A percentile compares a stretch with the other conserved stretches of the same genome.
Conservation (phyloP, 2,329 filamentous ascomycete genomes). For the Lecanicillium sp. region DNA sequence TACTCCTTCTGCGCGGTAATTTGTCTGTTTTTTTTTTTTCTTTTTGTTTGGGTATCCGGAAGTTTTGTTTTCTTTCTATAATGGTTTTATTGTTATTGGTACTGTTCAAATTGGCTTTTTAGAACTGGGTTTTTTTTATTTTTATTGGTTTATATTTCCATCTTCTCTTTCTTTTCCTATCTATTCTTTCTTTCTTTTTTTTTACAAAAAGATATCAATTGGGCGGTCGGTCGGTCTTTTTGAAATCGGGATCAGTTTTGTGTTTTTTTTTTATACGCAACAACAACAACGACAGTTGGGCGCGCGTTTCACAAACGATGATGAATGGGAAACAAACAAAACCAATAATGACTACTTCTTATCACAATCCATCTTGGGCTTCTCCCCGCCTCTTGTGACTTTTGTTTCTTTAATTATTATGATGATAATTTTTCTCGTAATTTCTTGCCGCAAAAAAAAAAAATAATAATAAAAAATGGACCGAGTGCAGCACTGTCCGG, state of each 20-base stretch:
- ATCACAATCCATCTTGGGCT: no score
- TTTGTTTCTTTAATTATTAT: not conserved
- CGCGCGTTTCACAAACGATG: not conserved
- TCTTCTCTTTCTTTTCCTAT: not conserved
- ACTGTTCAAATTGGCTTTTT: not conserved
- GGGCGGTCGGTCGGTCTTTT: not conserved
- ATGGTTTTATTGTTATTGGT: not conserved
- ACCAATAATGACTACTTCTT: no score
- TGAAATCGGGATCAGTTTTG: no score
- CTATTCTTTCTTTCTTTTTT: not conserved
- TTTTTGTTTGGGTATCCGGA: not conserved
- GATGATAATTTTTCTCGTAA: not conserved
- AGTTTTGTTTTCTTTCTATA: not conserved
- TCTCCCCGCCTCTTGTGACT: no score
- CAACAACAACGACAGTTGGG: not conserved
- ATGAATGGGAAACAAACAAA: no score
- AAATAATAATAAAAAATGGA: no score
- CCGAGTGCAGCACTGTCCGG: no score
- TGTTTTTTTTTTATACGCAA: no score
- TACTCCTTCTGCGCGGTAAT: no score
- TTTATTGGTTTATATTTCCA: not conserved
- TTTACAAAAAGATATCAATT: not conserved
- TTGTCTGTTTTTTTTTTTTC: no score
- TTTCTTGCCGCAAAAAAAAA: not conserved
- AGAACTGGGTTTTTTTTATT: slow-evolving; percentile 1